Conservation (phyloP, 495 filamentous ascomycete species). For the Neurospora pannonica region DNA sequence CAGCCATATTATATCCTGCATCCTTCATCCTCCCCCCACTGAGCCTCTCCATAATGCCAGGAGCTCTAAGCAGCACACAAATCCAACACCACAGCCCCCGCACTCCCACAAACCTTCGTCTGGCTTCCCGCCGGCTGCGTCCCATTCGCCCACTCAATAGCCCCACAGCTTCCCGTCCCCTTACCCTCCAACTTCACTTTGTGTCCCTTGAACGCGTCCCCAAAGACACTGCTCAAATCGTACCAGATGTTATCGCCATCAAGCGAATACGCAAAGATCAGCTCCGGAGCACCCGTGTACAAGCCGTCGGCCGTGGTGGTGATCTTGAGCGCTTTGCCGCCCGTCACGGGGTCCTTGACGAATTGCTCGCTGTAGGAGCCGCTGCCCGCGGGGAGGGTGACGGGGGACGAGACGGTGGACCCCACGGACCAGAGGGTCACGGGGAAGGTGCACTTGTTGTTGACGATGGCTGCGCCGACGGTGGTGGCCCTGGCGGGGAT, state of each 20-base stretch:
- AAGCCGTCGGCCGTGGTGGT: slow-evolving; percentile 40
- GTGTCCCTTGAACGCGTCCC: slow-evolving; percentile 43
- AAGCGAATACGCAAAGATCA: slow-evolving; percentile 46
- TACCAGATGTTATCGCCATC: slow-evolving; percentile 43
- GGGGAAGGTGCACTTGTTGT: slow-evolving; percentile 39
- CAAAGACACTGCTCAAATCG: slow-evolving; percentile 47
- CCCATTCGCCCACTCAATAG: slow-evolving; percentile 43
- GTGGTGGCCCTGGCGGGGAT: slow-evolving; percentile 19
- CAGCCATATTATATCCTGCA: background rate
- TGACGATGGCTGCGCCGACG: slow-evolving; percentile 41
- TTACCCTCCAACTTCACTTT: slow-evolving; percentile 29
- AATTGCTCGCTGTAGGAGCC: slow-evolving; percentile 33
- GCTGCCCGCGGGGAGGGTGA: slow-evolving; percentile 29
- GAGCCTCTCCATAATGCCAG: background rate
- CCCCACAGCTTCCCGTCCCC: slow-evolving; percentile 29
- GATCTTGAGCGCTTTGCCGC: slow-evolving; percentile 48
- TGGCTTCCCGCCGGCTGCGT: slow-evolving; percentile 42
- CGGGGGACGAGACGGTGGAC: slow-evolving; percentile 27
- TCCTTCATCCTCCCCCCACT: background rate
- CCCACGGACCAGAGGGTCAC: slow-evolving; percentile 52
- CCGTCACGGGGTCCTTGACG: slow-evolving; percentile 38
- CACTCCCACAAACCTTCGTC: slow-evolving; percentile 34
- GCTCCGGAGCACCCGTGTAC: slow-evolving; percentile 43
- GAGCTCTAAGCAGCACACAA: slow-evolving; percentile 20
- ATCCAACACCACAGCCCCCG: slow-evolving; percentile 21